A percentile compares a stretch with the other conserved stretches of the same genome.
Conservation (phyloP, 2,329 filamentous ascomycete species). For the Epichloe hybrida region DNA sequence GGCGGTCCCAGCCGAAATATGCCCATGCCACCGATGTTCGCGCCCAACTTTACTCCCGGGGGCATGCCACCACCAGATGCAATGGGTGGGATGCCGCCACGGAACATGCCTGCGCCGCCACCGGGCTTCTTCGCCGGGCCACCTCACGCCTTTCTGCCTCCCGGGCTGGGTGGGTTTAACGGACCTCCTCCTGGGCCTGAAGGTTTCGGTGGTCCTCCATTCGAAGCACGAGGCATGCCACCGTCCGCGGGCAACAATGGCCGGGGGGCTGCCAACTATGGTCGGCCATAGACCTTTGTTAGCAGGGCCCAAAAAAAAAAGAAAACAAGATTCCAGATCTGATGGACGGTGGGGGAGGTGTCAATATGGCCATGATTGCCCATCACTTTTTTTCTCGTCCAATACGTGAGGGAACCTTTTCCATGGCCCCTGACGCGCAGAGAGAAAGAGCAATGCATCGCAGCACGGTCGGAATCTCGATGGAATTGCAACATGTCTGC, state of each 20-base stretch:
- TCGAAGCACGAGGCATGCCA: slow-evolving; percentile 42
- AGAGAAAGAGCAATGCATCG: no score
- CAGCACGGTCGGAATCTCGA: no score
- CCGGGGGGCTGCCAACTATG: slow-evolving; percentile 19
- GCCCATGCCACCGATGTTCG: slow-evolving; percentile 45
- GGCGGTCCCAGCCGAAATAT: slow-evolving; percentile 24
- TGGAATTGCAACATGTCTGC: no score
- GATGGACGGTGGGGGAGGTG: no score
- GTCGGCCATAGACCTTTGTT: slow-evolving; percentile 14
- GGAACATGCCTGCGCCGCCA: slow-evolving; percentile 42
- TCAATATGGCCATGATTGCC: no score
- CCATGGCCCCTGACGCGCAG: no score
- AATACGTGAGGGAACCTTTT: no score
- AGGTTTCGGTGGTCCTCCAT: slow-evolving; percentile 32
- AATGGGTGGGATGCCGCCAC: slow-evolving; percentile 35
- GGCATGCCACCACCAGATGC: slow-evolving; percentile 33
- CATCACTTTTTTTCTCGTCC: no score
- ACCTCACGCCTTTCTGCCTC: slow-evolving; percentile 40
- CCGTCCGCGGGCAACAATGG: slow-evolving; percentile 30
- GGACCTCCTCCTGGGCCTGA: slow-evolving; percentile 34
- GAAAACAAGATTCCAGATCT: neutral
- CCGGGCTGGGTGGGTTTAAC: slow-evolving; percentile 42
- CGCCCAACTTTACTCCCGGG: slow-evolving; percentile 45
- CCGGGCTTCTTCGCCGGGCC: slow-evolving; percentile 42
- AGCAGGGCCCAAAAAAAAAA: neutral